phyloP scores from a whole-genome alignment of 768 basidiomycete genomes.

The Tephrocybe sp. region DNA sequence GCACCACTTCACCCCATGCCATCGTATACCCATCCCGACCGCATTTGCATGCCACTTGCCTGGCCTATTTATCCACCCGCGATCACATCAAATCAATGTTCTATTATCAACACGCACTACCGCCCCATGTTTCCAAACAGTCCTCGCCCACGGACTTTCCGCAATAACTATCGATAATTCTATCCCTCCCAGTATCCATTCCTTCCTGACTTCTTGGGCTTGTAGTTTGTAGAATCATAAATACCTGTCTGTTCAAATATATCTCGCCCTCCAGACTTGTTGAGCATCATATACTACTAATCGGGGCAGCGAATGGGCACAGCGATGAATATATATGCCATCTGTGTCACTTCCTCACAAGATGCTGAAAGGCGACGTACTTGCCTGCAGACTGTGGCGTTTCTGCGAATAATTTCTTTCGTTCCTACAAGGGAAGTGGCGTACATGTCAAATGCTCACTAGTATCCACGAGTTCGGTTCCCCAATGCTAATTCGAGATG shows the following conservation, averaged over 20 bases:
- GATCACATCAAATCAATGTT: constrained; percentile 6
- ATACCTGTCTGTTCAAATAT: neutral
- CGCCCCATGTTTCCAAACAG: constrained; percentile 6
- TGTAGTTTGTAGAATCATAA: constrained; percentile 13
- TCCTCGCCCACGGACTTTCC: constrained; percentile 4
- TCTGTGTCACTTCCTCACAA: no score
- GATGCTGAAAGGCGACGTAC: no score
- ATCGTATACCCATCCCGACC: neutral
- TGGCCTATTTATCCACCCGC: neutral
- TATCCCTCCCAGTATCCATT: constrained; percentile 1
- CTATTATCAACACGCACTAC: constrained; percentile 9
- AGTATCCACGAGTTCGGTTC: no score
- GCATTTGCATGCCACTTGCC: neutral
- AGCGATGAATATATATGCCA: no score
- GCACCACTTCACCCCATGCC: constrained; percentile 2
- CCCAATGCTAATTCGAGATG: no score
- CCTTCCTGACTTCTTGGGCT: constrained; percentile 8
- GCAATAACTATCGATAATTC: constrained; percentile 5
- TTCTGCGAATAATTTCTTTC: no score
- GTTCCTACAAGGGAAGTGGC: no score
- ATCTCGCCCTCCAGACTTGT: no score
- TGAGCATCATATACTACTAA: no score
- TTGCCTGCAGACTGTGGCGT: no score
- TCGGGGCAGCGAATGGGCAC: no score
- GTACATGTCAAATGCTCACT: no score